Evolutionary conservation across 768 basidiomycete genomes (phyloP), one percentile per base, ranked within the genome.

Genomic region (Termitomyces sp.): DNA sequence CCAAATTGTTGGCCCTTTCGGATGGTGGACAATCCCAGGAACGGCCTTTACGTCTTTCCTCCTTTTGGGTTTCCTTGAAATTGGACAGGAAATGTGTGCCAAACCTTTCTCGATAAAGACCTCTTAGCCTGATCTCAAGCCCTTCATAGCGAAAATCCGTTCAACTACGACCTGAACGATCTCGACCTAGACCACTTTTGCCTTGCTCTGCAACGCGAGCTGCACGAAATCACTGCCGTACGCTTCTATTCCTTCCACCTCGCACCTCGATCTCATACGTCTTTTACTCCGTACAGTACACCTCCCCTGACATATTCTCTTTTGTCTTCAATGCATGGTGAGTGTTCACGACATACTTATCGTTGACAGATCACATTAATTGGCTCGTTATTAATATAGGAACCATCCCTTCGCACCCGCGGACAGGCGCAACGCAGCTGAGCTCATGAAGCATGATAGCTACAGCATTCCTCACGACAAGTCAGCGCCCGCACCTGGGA

Each of bases 391-490:
- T 38, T 40, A 8, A 46, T 35, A 14, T 41, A 75, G 74, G 69
- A 90, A 90, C 69, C 82, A 87, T 69, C 88, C 89, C 0, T 86
- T 90, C 73, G 81, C 84, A 7, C 89, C 89, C 5, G 74, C 50
- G 10, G 52, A 53, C 21, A 53, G 52, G 29, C 52, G 52, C 8
- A 43, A 38, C 31, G 52, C 52, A 44, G 31, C 52, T 17, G 41
- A 53, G 41, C 27, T 53, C 6, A 31, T 51, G 19, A 46, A 45
- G 14, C 21, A 35, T 5, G 41, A 29, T 3, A 21, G 12, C 10
- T 62, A 62, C 29, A 59, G 9, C n/a, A n/a, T 61, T 44, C 59
- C 62, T 16, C 19, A 63, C 35, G 31, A 57, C 11, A 51, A 51
- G 41, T 40, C 58, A 17, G 62, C 58, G 21, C 46, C 60, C 6